phyloP scores from a whole-genome alignment of 306 rosid genomes.

The Quercus parvula region DNA sequence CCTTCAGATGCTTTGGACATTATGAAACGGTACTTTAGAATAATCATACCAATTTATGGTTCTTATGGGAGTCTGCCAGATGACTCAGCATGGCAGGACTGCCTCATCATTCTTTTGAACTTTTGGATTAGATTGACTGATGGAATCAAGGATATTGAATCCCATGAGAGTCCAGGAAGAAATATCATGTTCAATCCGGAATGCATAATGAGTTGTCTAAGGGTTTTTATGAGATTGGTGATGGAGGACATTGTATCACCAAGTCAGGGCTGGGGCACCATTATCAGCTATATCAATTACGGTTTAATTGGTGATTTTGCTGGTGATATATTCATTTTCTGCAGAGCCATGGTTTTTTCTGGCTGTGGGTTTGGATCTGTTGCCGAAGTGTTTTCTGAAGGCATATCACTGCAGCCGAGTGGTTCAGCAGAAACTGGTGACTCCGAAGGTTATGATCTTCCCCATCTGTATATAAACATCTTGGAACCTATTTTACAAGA shows the following conservation, averaged over 20 bases:
- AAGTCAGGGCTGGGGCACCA: conserved; percentile 85
- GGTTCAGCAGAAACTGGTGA: conserved; percentile 37
- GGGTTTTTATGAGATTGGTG: conserved; percentile 75
- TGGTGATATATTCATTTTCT: conserved; percentile 56
- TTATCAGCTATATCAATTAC: conserved; percentile 46
- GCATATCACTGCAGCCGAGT: conserved; percentile 43
- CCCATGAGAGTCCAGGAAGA: conserved; percentile 42
- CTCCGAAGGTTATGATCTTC: conserved; percentile 54
- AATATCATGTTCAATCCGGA: conserved; percentile 48
- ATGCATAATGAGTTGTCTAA: conserved; percentile 59
- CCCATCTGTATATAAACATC: conserved; percentile 65
- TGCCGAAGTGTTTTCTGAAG: conserved; percentile 69
- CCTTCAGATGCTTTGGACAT: conserved; percentile 70
- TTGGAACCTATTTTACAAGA: conserved; percentile 67
- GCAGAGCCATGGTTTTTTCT: conserved; percentile 85
- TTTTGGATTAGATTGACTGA: conserved; percentile 84
- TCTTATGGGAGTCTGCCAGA: conserved; percentile 66
- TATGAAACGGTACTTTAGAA: conserved; percentile 68
- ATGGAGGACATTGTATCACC: conserved; percentile 89
- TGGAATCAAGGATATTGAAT: conserved; percentile 65
- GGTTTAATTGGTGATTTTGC: conserved; percentile 65
- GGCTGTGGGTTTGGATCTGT: conserved; percentile 87
- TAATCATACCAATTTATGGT: conserved; percentile 54
- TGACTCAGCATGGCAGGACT: conserved; percentile 89
- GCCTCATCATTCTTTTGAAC: conserved; percentile 75